Evolutionary conservation across 2,329 filamentous ascomycete genomes (phyloP).

Genomic region (Pseudogymnoascus sp.): DNA sequence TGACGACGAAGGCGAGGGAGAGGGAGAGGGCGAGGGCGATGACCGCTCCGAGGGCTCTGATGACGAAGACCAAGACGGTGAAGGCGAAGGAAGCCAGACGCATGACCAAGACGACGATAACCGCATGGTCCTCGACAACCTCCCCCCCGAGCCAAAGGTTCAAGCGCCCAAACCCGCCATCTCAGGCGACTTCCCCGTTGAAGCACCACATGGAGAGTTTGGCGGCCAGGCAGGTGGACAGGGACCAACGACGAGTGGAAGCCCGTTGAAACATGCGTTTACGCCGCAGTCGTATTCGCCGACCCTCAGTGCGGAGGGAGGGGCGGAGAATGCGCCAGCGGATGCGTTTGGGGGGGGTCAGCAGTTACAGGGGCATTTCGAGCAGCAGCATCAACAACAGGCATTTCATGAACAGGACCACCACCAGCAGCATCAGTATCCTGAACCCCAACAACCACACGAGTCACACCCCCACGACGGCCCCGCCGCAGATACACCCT

Average conservation of each 20-base stretch:
- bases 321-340: background rate
- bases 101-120: background rate
- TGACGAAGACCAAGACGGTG: slow-evolving; percentile 15
- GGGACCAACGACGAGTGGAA: background rate
- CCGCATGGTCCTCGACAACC: background rate
- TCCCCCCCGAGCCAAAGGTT: background rate
- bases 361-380: background rate
- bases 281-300: background rate
- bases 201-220: background rate
- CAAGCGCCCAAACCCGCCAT: background rate
- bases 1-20: slow-evolving; percentile 34
- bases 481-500: background rate
- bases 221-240: background rate
- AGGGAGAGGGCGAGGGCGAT: slow-evolving; percentile 41
- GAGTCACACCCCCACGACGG: background rate
- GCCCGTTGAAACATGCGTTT: background rate
- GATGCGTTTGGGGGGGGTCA: background rate
- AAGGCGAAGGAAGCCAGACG: background rate
- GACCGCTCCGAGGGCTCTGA: slow-evolving; percentile 30
- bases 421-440: background rate
- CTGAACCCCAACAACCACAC: background rate
- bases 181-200: background rate
- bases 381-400: background rate
- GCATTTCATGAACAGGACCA: background rate
- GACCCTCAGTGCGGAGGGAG: background rate